These are phyloP conservation scores for Vanrija humicola DNA, from an alignment of 1,284 basidiomycete species.

Conservation along the genomic window DNA sequence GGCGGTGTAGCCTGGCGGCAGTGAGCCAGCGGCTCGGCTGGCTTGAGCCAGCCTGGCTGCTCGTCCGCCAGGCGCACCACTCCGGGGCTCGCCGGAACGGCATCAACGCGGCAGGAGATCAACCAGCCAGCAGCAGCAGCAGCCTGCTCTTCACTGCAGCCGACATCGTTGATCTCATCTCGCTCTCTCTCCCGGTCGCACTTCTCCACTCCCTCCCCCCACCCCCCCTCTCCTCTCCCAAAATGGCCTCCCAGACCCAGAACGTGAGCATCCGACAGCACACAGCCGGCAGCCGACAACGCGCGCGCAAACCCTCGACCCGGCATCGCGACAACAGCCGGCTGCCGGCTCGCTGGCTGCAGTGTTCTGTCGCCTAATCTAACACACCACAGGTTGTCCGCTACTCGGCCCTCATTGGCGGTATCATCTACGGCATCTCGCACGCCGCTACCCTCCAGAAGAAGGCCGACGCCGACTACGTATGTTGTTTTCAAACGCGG, in stretches of 20 bases:
- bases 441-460: constrained; percentile 88
- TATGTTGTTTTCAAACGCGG: constrained; percentile 16
- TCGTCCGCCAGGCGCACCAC: too few species aligned
- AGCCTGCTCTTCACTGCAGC: not conserved
- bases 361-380: not conserved
- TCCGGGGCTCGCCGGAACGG: not conserved
- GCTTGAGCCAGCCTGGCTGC: too few species aligned
- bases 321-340: too few species aligned
- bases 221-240: not conserved
- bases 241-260: constrained; percentile 44
- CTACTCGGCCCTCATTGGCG: constrained; percentile 84
- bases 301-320: not conserved
- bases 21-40: too few species aligned
- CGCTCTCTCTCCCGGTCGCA: constrained; percentile 1
- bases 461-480: constrained; percentile 59
- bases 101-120: not conserved
- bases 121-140: too few species aligned
- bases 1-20: too few species aligned
- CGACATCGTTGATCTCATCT: not conserved
- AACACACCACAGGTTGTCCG: constrained; percentile 75
- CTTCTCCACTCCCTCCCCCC: not conserved
- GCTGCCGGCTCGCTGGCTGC: not conserved
- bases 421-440: constrained; percentile 86
- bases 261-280: constrained; percentile 9
- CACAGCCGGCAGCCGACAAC: not conserved